Percentiles rank a stretch among this genome's conserved stretches.
Evolutionary conservation across 75 land plant genomes (phyloP).

Genomic region (Picea sitchensis): DNA sequence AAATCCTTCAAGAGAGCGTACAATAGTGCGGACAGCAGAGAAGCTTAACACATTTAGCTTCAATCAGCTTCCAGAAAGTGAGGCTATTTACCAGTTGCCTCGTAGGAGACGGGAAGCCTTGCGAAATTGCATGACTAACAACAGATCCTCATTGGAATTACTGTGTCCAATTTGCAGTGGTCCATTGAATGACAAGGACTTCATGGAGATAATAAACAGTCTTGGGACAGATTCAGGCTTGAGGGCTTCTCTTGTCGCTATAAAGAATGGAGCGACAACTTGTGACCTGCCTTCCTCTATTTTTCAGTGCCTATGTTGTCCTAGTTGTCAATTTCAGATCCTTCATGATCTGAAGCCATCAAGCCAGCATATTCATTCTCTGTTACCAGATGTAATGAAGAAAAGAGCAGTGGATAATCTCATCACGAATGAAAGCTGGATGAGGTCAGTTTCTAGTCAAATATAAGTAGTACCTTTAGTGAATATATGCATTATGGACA

Average conservation of each 20-base stretch:
- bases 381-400: constrained; percentile 53
- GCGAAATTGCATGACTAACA: constrained; percentile 18
- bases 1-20: constrained; percentile 85
- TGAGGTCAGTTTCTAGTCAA: constrained; percentile 49
- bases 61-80: constrained; percentile 44
- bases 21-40: constrained; percentile 89
- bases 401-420: constrained; percentile 18
- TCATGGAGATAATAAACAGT: constrained; percentile 6
- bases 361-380: constrained; percentile 23
- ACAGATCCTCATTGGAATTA: constrained; percentile 31
- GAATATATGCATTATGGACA: constrained; percentile 4
- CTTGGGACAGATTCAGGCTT: constrained; percentile 4
- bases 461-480: background rate
- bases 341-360: constrained; percentile 41
- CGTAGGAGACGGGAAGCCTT: constrained; percentile 39
- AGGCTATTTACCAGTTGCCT: constrained; percentile 22
- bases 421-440: constrained; percentile 18
- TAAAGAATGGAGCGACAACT: background rate
- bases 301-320: constrained; percentile 39
- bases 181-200: constrained; percentile 58
- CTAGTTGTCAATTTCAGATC: constrained; percentile 80
- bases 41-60: constrained; percentile 86
- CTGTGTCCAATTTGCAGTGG: constrained; percentile 71
- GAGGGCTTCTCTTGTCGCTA: constrained; percentile 6
- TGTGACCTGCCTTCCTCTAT: background rate